Evolutionary conservation across 805 yeast genomes (phyloP).

Genomic region (Saccharomycopsis synnaedendra): DNA sequence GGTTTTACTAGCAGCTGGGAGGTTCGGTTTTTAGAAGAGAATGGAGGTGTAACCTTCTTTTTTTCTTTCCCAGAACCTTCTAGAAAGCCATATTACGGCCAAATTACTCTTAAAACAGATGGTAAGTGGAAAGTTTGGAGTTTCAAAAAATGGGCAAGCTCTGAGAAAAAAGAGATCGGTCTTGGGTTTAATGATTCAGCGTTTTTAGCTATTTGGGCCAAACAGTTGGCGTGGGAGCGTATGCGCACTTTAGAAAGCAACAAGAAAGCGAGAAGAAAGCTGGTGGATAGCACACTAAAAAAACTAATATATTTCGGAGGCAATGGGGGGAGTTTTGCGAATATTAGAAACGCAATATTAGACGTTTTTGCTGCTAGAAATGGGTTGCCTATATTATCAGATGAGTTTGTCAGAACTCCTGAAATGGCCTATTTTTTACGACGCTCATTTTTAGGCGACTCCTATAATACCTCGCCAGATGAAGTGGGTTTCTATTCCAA

Average conservation of each 20-base stretch:
- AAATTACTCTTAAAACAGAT: constrained; percentile 3
- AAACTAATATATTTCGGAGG: no score
- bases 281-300: no score
- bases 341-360: constrained; percentile 1
- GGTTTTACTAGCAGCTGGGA: constrained; percentile 30
- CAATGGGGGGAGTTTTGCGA: neutral
- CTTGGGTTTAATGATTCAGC: constrained; percentile 24
- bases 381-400: constrained; percentile 2
- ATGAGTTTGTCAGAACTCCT: constrained; percentile 21
- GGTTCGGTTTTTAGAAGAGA: no score
- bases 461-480: constrained; percentile 34
- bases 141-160: neutral
- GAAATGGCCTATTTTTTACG: constrained; percentile 25
- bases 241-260: constrained; percentile 14
- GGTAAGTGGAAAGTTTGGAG: neutral
- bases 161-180: neutral
- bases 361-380: neutral
- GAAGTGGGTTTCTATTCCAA: constrained; percentile 32
- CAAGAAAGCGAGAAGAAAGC: no score
- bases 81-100: constrained; percentile 14
- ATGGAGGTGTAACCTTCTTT: constrained; percentile 20
- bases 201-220: constrained; percentile 24
- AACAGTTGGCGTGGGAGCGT: constrained; percentile 25
- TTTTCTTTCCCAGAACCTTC: constrained; percentile 24
- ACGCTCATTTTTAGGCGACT: constrained; percentile 26